Base-by-base conservation (phyloP, 768 basidiomycete genomes). In the Cantharellus cinnabarinus region DNA sequence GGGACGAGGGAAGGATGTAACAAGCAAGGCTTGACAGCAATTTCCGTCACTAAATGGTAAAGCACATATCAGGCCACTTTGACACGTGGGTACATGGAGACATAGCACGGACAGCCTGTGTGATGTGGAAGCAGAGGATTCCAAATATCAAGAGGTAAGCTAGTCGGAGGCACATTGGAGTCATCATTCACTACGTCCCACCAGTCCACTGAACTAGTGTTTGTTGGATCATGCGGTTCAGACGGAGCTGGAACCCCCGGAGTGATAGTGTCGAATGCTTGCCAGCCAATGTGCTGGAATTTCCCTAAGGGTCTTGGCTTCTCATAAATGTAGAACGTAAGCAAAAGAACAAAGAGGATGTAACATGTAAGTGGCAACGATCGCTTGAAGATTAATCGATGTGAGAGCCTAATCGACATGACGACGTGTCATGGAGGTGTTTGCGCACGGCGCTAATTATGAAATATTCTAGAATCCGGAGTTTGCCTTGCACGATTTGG, bases 241-340 rank as follows among this genome's bases (percentile, higher is more conserved):
- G 42, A 37, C 39, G 41, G 4, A 60, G 3, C 38, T 3, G 57
- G n/a, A 4, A 58, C 15, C 5, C 34, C 42, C 39, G 75, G 67
- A 2, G 70, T 68, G 0, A 90, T 74, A 2, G 77, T 66, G 50
- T 86, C 89, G 87, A 87, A 94, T 4, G 83, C 76, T 65, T 93
- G 89, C 89, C 89, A 93, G 38, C 89, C 89, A 20, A 95, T 72
- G 51, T 78, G 76, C 65, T 89, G 85, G 10, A 75, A 67, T 10
- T 41, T 62, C n/a, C 42, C 48, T 4, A 56, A 59, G 5, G 50
- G 34, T 7, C 34, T n/a, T 41, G 61, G 60, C 41, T 29, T 41
- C 37, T 62, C 48, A 55, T 62, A 63, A 37, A 62, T 10, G 42
- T 42, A 41, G 15, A 57, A 37, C 39, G 56, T 40, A 37, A 57